phyloP scores from a whole-genome alignment of 768 basidiomycete genomes.

The Rhizopogon sp. region DNA sequence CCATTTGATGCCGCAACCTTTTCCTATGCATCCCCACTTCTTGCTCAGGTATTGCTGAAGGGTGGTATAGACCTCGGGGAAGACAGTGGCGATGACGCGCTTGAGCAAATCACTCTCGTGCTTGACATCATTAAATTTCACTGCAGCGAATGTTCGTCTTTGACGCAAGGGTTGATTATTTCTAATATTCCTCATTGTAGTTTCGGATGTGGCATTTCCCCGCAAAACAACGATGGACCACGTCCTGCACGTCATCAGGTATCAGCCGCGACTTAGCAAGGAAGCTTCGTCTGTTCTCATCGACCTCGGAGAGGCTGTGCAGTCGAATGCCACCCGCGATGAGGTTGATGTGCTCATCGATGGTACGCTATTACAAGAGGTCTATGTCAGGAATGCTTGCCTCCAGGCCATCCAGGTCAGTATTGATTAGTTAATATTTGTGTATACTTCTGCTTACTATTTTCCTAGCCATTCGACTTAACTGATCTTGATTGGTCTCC shows the following conservation, averaged over 20 bases:
- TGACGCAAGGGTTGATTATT: conserved; percentile 4
- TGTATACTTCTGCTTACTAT: neutral
- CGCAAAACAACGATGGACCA: conserved; percentile 62
- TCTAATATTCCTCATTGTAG: conserved; percentile 34
- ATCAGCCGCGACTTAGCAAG: conserved; percentile 78
- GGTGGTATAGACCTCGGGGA: conserved; percentile 57
- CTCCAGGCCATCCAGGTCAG: conserved; percentile 85
- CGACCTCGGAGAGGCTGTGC: conserved; percentile 77
- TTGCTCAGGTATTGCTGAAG: conserved; percentile 58
- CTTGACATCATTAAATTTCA: conserved; percentile 36
- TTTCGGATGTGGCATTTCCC: conserved; percentile 68
- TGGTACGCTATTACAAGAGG: conserved; percentile 82
- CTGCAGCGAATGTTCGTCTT: conserved; percentile 21
- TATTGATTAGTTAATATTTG: neutral
- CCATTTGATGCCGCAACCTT: conserved; percentile 86
- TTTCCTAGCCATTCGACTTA: conserved; percentile 77
- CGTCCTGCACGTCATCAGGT: conserved; percentile 67
- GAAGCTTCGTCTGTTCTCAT: conserved; percentile 78
- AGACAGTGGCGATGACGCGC: conserved; percentile 65
- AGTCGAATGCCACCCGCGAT: conserved; percentile 49
- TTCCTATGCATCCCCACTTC: conserved; percentile 72
- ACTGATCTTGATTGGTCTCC: conserved; percentile 94
- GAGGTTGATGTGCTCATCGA: conserved; percentile 65
- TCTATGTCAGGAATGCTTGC: conserved; percentile 81
- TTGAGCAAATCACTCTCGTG: conserved; percentile 76